Percentiles rank a stretch among this genome's conserved stretches.
Evolutionary conservation across 495 filamentous ascomycete species (phyloP).

Genomic region (Hypoxylon cercidicola): DNA sequence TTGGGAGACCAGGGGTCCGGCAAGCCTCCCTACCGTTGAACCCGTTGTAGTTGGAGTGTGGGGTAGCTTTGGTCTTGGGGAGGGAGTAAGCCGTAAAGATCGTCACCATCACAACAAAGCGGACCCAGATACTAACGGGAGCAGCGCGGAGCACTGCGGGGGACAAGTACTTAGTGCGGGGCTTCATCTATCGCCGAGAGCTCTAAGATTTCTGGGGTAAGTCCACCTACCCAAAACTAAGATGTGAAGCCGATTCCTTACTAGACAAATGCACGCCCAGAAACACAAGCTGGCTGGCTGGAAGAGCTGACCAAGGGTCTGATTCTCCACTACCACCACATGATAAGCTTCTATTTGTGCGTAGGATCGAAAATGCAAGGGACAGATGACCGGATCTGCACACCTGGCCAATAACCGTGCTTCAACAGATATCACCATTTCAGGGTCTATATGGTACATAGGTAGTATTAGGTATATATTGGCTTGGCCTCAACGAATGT

Average conservation of each 20-base stretch:
- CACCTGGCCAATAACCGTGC: slow-evolving; percentile 15
- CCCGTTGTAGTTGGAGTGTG: slow-evolving; percentile 32
- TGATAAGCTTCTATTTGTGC: slow-evolving; percentile 19
- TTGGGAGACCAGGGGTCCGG: slow-evolving; percentile 22
- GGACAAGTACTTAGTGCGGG: slow-evolving; percentile 19
- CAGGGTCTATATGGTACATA: slow-evolving; percentile 29
- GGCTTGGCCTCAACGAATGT: slow-evolving; percentile 26
- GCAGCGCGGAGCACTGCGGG: slow-evolving; percentile 33
- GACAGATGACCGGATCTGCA: slow-evolving; percentile 4
- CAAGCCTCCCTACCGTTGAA: slow-evolving; percentile 17
- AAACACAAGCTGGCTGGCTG: background rate
- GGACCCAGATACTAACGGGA: slow-evolving; percentile 24
- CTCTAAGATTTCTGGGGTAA: slow-evolving; percentile 4
- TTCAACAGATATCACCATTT: slow-evolving; percentile 22
- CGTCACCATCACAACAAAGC: background rate
- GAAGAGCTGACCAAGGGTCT: slow-evolving; percentile 15
- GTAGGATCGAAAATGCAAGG: slow-evolving; percentile 26
- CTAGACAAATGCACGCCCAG: slow-evolving; percentile 31
- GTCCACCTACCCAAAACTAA: background rate
- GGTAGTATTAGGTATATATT: too few species aligned
- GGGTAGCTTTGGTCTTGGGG: slow-evolving; percentile 30
- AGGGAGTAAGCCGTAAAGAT: slow-evolving; percentile 38
- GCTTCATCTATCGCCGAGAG: slow-evolving; percentile 33
- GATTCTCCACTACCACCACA: slow-evolving; percentile 21
- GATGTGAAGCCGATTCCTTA: slow-evolving; percentile 23